Base-by-base conservation (phyloP, 1,284 basidiomycete genomes). In the Rhizoctonia solani region DNA sequence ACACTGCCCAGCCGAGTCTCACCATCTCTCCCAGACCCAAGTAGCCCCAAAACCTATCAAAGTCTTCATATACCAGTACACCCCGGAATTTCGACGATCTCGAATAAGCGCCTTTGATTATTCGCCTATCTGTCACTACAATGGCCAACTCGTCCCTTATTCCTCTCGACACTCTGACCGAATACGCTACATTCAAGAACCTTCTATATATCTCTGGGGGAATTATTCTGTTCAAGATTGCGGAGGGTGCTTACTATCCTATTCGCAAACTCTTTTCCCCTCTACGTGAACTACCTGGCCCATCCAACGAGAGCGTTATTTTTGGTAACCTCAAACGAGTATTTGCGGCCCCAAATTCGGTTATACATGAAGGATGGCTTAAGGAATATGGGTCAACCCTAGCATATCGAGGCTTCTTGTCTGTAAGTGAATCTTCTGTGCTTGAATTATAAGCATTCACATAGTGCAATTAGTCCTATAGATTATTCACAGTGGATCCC, bases 281-380 rank as follows among this genome's bases (percentile, higher is more conserved):
- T 0, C 69, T 85, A 9, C 78, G 79, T 25, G 69, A 76, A 50
- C 72, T 87, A 25, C 84, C 79, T 6, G 85, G 85, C 0, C 86
- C 85, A 0, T 77, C 79, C 44, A 81, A 72, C 68, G 70, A 76
- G 0, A 83, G 81, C 72, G 79, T 78, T 69, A 69, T 89, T 21
- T 86, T 76, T 69, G 87, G 87, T 0, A 83, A 85, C 71, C 44
- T 84, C 61, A 76, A 73, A 54, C 79, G 83, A 4, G 78, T 86
- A 2, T 74, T 74, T 54, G 73, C 78, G 1, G 76, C 75, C 14
- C 75, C 73, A 11, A 80, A 83, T 68, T 65, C 79, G 1, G 76
- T 77, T 0, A 70, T 81, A 23, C 79, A 83, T 29, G 82, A 85
- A 59, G 72, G 80, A 72, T 90, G 88, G 87, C 74, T 80, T 0